Base-by-base conservation (phyloP, 805 yeast species). In the Clavispora vitiphila region DNA sequence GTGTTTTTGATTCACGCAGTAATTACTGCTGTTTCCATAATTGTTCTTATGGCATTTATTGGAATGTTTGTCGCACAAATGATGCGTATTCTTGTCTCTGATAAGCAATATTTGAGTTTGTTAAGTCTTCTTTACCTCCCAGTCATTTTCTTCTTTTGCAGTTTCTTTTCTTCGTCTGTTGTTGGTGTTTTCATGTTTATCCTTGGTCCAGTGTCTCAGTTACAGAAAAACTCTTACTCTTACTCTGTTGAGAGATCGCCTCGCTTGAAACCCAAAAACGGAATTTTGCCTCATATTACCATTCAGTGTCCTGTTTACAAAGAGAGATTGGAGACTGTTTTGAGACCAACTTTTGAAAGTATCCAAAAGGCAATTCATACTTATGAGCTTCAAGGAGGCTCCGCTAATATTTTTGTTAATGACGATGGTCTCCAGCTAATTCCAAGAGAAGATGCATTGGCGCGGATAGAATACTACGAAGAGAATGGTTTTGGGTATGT, bases 361-460 rank as follows among this genome's bases (percentile, higher is more conserved):
- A 11, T 23, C 4, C 24, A 23, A 16, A 25, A 15, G 9, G 38
- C 29, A 5, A 35, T 35, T 25, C 38, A 24, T 11, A 24, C 25
- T 3, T 25, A 16, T 14, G 29, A 24, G 18, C 38, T 35, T 25
- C 31, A 32, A 19, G 35, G 35, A 11, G 35, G 35, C 9, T 32
- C 35, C 8, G 35, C 35, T 4, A 32, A 32, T 12, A 20, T 32
- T 19, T 32, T 32, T n/a, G 35, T 32, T n/a, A 32, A 32, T 8
- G 35, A 32, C 23, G 35, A 32, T 32, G 35, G 35, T 11, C 35
- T 32, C 12, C 35, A 32, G 11, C 35, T 32, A 15, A 19, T 32
- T 12, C 15, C 23, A 2, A 32, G n/a, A 20, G 35, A 32, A 12
- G 35, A 32, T 11, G 35, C 35, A 9, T 32, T 32, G 14, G 15